A percentile compares a stretch with the other conserved stretches of the same genome.
Evolutionary conservation across 345 rosid genomes (phyloP).

Genomic region (Eucalyptus cladocalyx): DNA sequence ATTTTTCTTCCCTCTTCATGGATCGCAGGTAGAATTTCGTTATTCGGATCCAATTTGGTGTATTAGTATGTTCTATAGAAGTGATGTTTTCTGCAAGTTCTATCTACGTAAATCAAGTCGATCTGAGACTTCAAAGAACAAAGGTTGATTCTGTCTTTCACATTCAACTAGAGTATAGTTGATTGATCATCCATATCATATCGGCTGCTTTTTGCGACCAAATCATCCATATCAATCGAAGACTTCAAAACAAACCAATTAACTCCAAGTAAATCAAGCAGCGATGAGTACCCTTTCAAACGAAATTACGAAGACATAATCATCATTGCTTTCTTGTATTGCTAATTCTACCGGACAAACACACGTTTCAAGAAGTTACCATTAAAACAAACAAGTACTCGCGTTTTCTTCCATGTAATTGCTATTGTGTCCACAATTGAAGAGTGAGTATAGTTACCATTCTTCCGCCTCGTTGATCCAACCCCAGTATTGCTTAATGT

Average conservation of each 20-base stretch:
- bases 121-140: accelerated
- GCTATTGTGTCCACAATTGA: not conserved
- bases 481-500: accelerated
- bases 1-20: not conserved
- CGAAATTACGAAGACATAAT: not conserved
- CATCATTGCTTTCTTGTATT: not conserved
- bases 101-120: no score
- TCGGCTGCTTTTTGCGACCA: accelerated
- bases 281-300: not conserved
- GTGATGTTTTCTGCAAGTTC: not conserved
- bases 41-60: no score
- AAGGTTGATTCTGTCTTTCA: no score
- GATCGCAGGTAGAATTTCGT: no score
- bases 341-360: not conserved
- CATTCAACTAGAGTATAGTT: no score
- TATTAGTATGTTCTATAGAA: no score
- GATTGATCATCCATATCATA: no score
- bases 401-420: not conserved
- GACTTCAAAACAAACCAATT: accelerated
- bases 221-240: accelerated
- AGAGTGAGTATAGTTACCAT: not conserved
- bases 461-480: not conserved
- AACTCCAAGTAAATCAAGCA: not conserved
- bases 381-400: not conserved
- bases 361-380: not conserved